Conservation (phyloP, 805 yeast species). For the Groenewaldozyma salmanticensis region DNA sequence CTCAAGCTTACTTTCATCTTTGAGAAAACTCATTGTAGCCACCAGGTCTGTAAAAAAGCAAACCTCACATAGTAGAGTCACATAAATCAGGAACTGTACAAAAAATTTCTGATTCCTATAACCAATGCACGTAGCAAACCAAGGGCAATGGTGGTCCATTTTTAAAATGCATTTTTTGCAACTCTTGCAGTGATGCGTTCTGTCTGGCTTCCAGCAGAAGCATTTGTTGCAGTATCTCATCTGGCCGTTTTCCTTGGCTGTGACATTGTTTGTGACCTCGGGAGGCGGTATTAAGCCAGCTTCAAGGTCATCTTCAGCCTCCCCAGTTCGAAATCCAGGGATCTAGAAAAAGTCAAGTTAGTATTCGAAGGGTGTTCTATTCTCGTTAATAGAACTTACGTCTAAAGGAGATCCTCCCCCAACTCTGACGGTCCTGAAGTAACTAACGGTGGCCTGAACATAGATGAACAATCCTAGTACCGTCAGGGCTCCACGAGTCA, state of each 20-base stretch:
- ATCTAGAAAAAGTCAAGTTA: too few relatives aligned
- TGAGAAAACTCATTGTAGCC: slow-evolving; percentile 15
- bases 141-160: slow-evolving; percentile 73
- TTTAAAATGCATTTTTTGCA: slow-evolving; percentile 32
- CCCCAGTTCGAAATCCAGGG: slow-evolving; percentile 12
- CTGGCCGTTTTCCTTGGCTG: slow-evolving; percentile 34
- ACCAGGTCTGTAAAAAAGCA: slow-evolving; percentile 32
- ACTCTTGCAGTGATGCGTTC: slow-evolving; percentile 34
- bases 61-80: slow-evolving; percentile 37
- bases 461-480: slow-evolving; percentile 17
- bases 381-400: slow-evolving; percentile 8
- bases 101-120: slow-evolving; percentile 71
- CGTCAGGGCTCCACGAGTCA: slow-evolving; percentile 6
- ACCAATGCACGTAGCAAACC: slow-evolving; percentile 89
- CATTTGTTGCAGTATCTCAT: slow-evolving; percentile 33
- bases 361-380: too few relatives aligned
- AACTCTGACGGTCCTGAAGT: slow-evolving; percentile 18
- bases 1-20: slow-evolving; percentile 14
- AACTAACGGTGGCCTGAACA: slow-evolving; percentile 18
- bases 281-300: slow-evolving; percentile 21
- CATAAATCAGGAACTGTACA: slow-evolving; percentile 57
- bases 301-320: slow-evolving; percentile 15
- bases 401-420: slow-evolving; percentile 30
- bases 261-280: slow-evolving; percentile 21
- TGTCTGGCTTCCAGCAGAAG: slow-evolving; percentile 34